These are phyloP conservation scores for Gonium pectorale DNA, from an alignment of 139 green algal species.

Conservation along the genomic window DNA sequence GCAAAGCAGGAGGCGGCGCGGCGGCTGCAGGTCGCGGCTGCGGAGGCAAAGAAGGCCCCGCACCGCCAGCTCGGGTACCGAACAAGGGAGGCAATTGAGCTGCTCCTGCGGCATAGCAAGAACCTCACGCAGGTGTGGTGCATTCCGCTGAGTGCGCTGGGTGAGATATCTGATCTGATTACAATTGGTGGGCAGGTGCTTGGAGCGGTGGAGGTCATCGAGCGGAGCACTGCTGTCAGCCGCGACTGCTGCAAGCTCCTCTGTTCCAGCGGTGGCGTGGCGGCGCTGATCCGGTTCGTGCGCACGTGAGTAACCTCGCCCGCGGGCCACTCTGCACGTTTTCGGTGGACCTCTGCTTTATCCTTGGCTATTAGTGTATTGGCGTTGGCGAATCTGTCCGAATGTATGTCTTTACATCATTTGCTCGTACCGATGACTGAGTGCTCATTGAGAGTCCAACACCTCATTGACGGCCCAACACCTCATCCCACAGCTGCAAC, in stretches of 20 bases:
- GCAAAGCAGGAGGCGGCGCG: slow-evolving; percentile 49
- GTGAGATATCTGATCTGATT: too few species aligned
- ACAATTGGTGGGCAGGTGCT: slow-evolving; percentile 55
- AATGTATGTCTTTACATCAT: too few species aligned
- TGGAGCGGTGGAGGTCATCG: slow-evolving; percentile 50
- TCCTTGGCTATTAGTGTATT: too few species aligned
- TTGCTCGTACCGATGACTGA: too few species aligned
- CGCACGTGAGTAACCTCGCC: too few species aligned
- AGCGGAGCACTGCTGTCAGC: slow-evolving; percentile 66
- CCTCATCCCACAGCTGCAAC: too few species aligned
- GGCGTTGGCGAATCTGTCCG: too few species aligned
- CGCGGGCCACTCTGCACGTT: too few species aligned
- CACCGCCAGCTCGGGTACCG: slow-evolving; percentile 67
- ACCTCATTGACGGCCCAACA: too few species aligned
- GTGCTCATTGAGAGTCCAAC: too few species aligned
- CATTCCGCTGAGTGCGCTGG: not conserved
- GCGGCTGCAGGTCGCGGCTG: slow-evolving; percentile 52
- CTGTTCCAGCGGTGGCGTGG: slow-evolving; percentile 48
- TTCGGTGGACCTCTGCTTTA: too few species aligned
- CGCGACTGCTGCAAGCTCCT: slow-evolving; percentile 73
- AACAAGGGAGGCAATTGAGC: slow-evolving; percentile 66
- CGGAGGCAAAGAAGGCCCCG: slow-evolving; percentile 28
- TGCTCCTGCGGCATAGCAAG: slow-evolving; percentile 62
- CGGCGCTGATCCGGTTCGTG: slow-evolving; percentile 68
- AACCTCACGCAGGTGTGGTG: slow-evolving; percentile 58